Base-by-base conservation (phyloP, 371 early-diverging fungal genomes). In the Mucor piriformis region DNA sequence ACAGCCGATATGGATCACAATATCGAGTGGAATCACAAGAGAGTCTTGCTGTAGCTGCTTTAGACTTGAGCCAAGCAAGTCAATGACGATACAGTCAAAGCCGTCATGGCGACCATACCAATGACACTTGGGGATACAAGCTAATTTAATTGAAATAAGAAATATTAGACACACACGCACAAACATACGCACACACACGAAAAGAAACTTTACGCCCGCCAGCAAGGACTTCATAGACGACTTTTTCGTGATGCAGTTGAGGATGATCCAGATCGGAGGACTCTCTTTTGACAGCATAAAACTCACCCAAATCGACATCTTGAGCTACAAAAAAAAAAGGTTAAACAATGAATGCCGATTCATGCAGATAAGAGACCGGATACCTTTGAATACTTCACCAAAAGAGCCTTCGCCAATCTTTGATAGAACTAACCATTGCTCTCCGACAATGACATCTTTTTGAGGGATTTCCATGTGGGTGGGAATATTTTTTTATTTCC, bases 21-120 rank as follows among this genome's bases (percentile, higher is more conserved):
- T 70, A 23, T 74, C 71, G 10, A 80, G 59, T 13, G 77, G 70
- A 15, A 84, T 68, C 20, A 63, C 53, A 55, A 68, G 61, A 37
- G 72, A 67, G 40, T 55, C 47, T 47, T 74, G 67, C 25, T 80
- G 95, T 61, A 95, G 74, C 70, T 95, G 89, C 70, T 99, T 96
- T 29, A 99, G 72, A 69, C 87, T 91, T 4, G 93, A 92, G 11
- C 99, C 99, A 27, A 99, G 87, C 42, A 99, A 81, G 70, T 99
- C 99, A 66, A 99, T 92, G 54, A 97, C 92, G 35, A 96, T 81
- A 13, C 92, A 84, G 69, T 94, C 90, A 74, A 93, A 93, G 6
- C 88, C 82, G 6, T 92, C 95, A 71, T 95, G 93, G 62, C 88
- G 89, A 21, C 97, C 97, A 82, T 89, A 95, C 83, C 95, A 95